phyloP scores from a whole-genome alignment of 2,329 filamentous ascomycete genomes.

The Dactylellina drechsleri region DNA sequence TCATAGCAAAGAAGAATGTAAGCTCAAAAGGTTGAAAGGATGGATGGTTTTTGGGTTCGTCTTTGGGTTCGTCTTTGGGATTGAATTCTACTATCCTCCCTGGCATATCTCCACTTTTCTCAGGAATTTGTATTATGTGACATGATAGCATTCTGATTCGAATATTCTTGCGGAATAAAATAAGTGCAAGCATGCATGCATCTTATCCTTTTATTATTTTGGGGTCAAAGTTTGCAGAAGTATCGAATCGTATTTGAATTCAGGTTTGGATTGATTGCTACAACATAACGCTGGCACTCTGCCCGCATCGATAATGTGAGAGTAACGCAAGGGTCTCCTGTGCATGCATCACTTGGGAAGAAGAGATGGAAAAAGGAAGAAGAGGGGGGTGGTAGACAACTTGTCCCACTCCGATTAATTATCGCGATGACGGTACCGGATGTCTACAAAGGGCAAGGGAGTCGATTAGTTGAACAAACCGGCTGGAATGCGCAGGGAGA shows the following conservation, averaged over 20 bases:
- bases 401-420: conserved; percentile 44
- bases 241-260: too few species aligned
- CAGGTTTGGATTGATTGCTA: too few species aligned
- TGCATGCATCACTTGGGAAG: background rate
- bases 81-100: too few species aligned
- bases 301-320: conserved; percentile 1
- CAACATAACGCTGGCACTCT: background rate
- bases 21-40: background rate
- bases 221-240: too few species aligned
- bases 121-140: conserved; percentile 26
- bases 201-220: too few species aligned
- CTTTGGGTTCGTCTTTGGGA: background rate
- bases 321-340: conserved; percentile 4
- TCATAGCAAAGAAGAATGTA: conserved; percentile 1
- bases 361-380: background rate
- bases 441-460: conserved; percentile 1
- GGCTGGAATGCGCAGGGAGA: background rate
- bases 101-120: background rate
- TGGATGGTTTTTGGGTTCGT: background rate
- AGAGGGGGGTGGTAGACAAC: conserved; percentile 6
- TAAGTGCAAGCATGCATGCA: too few species aligned
- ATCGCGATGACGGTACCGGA: conserved; percentile 34
- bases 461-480: too few species aligned
- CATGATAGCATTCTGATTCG: background rate
- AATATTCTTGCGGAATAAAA: too few species aligned